Base-by-base conservation (phyloP, 2,329 filamentous ascomycete genomes). In the Eurotiales sp. region DNA sequence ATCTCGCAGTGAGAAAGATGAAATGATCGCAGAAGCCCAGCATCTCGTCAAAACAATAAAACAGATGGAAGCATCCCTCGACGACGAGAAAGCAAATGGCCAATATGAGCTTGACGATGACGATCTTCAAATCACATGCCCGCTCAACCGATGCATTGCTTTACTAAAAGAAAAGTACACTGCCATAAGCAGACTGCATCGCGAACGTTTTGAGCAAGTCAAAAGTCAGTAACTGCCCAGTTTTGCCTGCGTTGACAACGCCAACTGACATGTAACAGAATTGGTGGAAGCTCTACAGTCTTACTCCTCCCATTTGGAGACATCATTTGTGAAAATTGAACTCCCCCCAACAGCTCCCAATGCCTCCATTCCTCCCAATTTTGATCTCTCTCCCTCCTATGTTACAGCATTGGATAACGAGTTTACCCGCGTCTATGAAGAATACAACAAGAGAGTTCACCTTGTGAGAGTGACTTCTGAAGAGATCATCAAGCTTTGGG, bases 391-490 rank as follows among this genome's bases (percentile, higher is more conserved):
- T 0, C 84, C 88, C 0, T 79, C 86, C 4, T 99, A 97, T 64
- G 88, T 96, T 48, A 83, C 88, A 55, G 84, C 86, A 52, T 81
- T 99, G 17, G 92, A 99, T 66, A 79, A 81, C 49, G 93, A 99
- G 70, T 99, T 97, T 65, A 90, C 89, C 10, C 84, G 90, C 54
- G 89, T 99, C 17, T 97, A 97, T 70, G 90, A 97, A 64, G 95
- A 99, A 73, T 99, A 97, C 72, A 90, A 86, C 39, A 87, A 85
- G 58, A 88, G 93, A 43, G 78, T 96, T 40, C 80, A 81, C 25
- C 83, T 82, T 0, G 90, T 97, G 12, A 84, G 89, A 68, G 72
- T 83, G 17, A 71, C 89, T 3, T 85, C 84, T 36, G 88, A 96
- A 62, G 84, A 93, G 55, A 92, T 96, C 54, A 93, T 99, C 61